Conservation (phyloP, 1,284 basidiomycete species). For the Leccinum huronense region DNA sequence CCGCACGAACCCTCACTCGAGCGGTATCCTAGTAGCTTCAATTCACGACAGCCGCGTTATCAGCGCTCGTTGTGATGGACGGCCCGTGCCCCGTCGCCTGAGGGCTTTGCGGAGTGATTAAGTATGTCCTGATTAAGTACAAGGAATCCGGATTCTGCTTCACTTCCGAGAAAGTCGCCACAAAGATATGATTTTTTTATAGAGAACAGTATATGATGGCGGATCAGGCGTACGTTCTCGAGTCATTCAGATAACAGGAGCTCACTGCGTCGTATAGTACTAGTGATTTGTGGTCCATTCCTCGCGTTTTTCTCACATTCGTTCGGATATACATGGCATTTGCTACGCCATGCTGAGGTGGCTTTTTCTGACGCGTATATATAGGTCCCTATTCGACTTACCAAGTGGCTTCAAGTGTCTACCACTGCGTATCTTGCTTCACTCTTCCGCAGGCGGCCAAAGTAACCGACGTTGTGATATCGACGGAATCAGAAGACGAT, state of each 20-base stretch:
- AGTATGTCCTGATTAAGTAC: slow-evolving; percentile 46
- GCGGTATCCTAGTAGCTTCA: slow-evolving; percentile 25
- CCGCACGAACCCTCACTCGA: slow-evolving; percentile 17
- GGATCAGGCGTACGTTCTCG: not conserved
- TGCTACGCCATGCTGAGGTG: slow-evolving; percentile 32
- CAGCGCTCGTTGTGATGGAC: slow-evolving; percentile 20
- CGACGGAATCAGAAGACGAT: slow-evolving; percentile 44
- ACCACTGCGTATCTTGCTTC: slow-evolving; percentile 50
- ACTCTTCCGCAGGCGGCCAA: slow-evolving; percentile 72
- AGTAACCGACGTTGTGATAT: slow-evolving; percentile 64
- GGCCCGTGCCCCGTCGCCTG: slow-evolving; percentile 38
- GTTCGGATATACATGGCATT: not conserved
- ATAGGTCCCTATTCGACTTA: slow-evolving; percentile 56
- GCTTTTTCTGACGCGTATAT: slow-evolving; percentile 33
- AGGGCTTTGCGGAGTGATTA: slow-evolving; percentile 38
- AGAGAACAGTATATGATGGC: not conserved
- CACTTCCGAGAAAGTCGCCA: slow-evolving; percentile 74
- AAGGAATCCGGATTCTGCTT: slow-evolving; percentile 60
- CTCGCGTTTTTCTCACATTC: not conserved
- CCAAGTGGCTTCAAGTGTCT: slow-evolving; percentile 55
- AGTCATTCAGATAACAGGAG: not conserved
- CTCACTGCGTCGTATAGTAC: not conserved
- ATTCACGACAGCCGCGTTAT: slow-evolving; percentile 15
- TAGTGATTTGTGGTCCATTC: not conserved
- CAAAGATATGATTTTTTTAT: not conserved